These are phyloP conservation scores for Penicillium sp. DNA, from an alignment of 2,329 filamentous ascomycete species.

Conservation along the genomic window DNA sequence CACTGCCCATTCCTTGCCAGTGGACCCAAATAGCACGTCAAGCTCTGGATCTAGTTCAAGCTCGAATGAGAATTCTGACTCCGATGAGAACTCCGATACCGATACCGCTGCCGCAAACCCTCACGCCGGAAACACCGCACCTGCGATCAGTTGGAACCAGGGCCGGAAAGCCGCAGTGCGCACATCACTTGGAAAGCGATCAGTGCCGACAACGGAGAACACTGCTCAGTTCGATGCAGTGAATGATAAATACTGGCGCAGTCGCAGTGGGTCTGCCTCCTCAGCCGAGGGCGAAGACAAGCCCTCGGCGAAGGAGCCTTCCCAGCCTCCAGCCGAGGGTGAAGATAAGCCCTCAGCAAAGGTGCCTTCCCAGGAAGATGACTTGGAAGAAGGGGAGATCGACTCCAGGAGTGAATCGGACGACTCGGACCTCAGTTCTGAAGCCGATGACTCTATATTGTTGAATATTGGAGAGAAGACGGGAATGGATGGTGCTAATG, in stretches of 20 bases:
- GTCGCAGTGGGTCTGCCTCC: conserved; percentile 35
- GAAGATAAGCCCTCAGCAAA: conserved; percentile 1
- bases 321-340: conserved; percentile 9
- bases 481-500: conserved; percentile 14
- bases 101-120: conserved; percentile 17
- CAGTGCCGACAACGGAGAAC: conserved; percentile 16
- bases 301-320: neutral
- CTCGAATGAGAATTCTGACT: conserved; percentile 3
- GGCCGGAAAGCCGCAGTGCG: conserved; percentile 42
- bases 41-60: conserved; percentile 28
- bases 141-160: conserved; percentile 46
- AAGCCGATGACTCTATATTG: conserved; percentile 43
- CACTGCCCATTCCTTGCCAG: conserved; percentile 30
- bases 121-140: conserved; percentile 25
- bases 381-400: conserved; percentile 31
- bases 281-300: conserved; percentile 12
- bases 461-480: conserved; percentile 38
- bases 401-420: conserved; percentile 31
- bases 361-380: conserved; percentile 4
- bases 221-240: conserved; percentile 32
- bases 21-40: conserved; percentile 34
- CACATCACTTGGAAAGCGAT: conserved; percentile 39
- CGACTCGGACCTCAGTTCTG: conserved; percentile 32
- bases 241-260: conserved; percentile 39
- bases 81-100: conserved; percentile 16